A percentile compares a stretch with the other conserved stretches of the same genome.
phyloP scores from a whole-genome alignment of 208 protist genomes.

The Acanthamoeba castellanii region DNA sequence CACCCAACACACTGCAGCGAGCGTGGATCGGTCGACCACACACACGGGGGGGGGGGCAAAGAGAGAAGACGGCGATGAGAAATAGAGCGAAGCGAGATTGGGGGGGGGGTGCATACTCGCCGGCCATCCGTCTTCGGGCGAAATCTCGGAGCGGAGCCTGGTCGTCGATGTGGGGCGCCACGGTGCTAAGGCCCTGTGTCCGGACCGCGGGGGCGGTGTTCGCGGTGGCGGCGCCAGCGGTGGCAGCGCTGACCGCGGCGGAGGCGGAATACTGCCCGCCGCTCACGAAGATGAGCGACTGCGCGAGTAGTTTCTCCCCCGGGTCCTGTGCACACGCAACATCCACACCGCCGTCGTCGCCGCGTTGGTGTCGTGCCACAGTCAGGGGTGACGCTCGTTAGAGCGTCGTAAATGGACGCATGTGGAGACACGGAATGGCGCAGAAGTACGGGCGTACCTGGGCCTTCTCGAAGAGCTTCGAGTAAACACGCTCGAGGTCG shows the following conservation, averaged over 20 bases:
- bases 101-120: neutral
- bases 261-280: neutral
- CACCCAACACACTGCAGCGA: neutral
- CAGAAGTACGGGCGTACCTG: neutral
- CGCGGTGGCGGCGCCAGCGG: neutral
- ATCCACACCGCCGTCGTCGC: neutral
- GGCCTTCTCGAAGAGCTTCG: slow-evolving; percentile 25
- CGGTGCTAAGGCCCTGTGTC: neutral
- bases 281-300: slow-evolving; percentile 50
- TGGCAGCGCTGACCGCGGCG: neutral
- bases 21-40: neutral
- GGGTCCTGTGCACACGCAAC: neutral
- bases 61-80: neutral
- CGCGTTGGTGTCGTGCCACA: neutral
- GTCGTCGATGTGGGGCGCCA: slow-evolving; percentile 8
- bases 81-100: neutral
- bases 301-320: neutral
- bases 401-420: neutral
- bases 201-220: neutral
- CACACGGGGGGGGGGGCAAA: neutral
- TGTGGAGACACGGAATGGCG: neutral
- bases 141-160: slow-evolving; percentile 34
- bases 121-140: neutral
- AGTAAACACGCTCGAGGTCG: slow-evolving; percentile 36
- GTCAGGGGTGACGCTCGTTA: neutral